Percentiles rank a stretch among this genome's conserved stretches.
Conservation (phyloP, 1,284 basidiomycete genomes). For the Kalmanozyma brasiliensis region DNA sequence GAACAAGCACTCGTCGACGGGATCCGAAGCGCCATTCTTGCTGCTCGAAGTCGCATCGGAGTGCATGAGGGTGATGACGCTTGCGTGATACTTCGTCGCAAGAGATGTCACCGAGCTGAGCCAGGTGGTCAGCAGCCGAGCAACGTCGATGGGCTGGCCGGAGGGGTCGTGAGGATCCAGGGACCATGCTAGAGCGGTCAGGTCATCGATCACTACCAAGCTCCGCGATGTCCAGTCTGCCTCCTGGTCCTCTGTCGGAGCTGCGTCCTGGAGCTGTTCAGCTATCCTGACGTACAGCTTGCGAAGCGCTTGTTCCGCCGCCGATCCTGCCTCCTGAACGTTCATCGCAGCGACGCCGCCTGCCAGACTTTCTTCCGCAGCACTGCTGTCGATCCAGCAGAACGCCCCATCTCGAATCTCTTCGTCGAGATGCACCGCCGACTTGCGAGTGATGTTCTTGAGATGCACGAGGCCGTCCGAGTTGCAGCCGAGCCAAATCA, state of each 20-base stretch:
- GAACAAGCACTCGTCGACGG: slow-evolving; percentile 33
- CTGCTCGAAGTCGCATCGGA: slow-evolving; percentile 44
- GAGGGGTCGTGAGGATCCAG: slow-evolving; percentile 16
- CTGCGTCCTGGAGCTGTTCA: slow-evolving; percentile 4
- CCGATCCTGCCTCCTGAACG: background rate
- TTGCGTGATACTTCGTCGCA: slow-evolving; percentile 27
- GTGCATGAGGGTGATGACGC: slow-evolving; percentile 48
- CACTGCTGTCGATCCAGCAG: slow-evolving; percentile 32
- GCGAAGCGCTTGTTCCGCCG: slow-evolving; percentile 4
- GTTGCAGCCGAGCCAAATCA: slow-evolving; percentile 51
- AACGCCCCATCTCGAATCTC: slow-evolving; percentile 28
- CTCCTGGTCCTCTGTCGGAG: background rate
- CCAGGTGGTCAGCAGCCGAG: slow-evolving; percentile 29
- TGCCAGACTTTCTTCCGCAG: background rate
- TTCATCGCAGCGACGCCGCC: slow-evolving; percentile 2
- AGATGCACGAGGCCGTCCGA: slow-evolving; percentile 41
- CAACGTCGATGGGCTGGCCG: slow-evolving; percentile 8
- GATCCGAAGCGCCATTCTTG: slow-evolving; percentile 39
- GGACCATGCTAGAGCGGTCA: slow-evolving; percentile 42
- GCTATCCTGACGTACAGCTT: slow-evolving; percentile 12
- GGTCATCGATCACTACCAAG: slow-evolving; percentile 43
- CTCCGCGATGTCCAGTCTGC: slow-evolving; percentile 21
- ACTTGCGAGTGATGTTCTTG: slow-evolving; percentile 40
- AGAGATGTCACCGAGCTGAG: slow-evolving; percentile 25
- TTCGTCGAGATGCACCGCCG: slow-evolving; percentile 40